phyloP scores from a whole-genome alignment of 2,329 filamentous ascomycete species.

The Venturia carpophila region DNA sequence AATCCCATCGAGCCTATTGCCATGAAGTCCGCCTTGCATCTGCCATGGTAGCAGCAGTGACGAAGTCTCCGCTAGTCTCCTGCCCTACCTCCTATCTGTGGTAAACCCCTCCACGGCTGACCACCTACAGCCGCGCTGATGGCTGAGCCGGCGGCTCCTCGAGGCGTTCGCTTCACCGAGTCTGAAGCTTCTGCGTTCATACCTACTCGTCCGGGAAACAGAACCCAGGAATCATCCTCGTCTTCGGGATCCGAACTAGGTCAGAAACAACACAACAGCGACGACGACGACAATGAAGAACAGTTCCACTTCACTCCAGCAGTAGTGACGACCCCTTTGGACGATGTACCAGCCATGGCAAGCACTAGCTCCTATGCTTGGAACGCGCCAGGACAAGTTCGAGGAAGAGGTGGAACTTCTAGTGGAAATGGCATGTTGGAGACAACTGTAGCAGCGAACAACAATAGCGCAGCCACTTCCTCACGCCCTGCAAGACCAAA shows the following conservation, averaged over 20 bases:
- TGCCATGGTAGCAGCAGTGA: neutral
- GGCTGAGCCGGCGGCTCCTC: neutral
- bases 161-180: slow-evolving; percentile 6
- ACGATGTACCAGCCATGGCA: slow-evolving; percentile 30
- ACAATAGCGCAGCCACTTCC: slow-evolving; percentile 9
- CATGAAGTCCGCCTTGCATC: neutral
- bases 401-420: slow-evolving; percentile 23
- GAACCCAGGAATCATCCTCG: slow-evolving; percentile 6
- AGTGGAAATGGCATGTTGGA: neutral
- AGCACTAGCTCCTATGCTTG: slow-evolving; percentile 24
- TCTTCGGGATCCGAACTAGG: slow-evolving; percentile 8
- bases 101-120: neutral
- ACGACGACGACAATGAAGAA: slow-evolving; percentile 20
- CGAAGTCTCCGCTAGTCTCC: neutral
- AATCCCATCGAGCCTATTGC: neutral
- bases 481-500: slow-evolving; percentile 30
- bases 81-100: neutral
- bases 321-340: slow-evolving; percentile 27
- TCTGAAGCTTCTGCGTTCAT: neutral
- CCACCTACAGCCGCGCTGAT: slow-evolving; percentile 4
- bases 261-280: slow-evolving; percentile 4
- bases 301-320: slow-evolving; percentile 32
- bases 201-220: neutral
- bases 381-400: slow-evolving; percentile 23
- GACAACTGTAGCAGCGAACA: neutral